Conservation (phyloP, 176 grass and related monocot species). For the Hordeum vulgare region DNA sequence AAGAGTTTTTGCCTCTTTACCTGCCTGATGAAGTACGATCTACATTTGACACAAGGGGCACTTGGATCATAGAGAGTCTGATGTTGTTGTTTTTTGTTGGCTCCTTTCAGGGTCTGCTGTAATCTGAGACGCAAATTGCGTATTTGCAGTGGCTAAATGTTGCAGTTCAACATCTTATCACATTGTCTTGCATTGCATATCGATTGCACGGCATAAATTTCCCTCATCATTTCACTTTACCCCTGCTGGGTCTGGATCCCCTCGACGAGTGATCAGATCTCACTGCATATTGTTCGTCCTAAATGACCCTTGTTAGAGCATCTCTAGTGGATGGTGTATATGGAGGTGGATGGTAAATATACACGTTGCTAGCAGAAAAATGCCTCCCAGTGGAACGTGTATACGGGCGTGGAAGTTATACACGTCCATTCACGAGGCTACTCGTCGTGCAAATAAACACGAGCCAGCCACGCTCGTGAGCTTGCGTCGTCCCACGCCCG, state of each 20-base stretch:
- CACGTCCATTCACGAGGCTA: too few species aligned
- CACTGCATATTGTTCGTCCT: too few species aligned
- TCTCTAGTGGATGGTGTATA: too few species aligned
- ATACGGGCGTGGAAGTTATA: too few species aligned
- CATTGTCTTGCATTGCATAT: background rate
- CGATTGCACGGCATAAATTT: background rate
- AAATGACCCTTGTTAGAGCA: too few species aligned
- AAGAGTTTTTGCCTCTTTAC: background rate
- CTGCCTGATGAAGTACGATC: background rate
- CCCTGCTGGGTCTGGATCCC: background rate
- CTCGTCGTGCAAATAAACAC: too few species aligned
- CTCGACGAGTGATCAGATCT: too few species aligned
- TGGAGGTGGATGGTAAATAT: too few species aligned
- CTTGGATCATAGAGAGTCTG: background rate
- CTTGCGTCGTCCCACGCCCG: too few species aligned
- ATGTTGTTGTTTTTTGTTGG: background rate
- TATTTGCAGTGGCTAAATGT: background rate
- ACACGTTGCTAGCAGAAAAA: too few species aligned
- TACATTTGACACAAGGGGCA: background rate
- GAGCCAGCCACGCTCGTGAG: too few species aligned
- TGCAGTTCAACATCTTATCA: background rate
- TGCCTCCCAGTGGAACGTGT: too few species aligned
- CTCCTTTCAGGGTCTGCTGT: background rate
- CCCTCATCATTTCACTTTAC: background rate
- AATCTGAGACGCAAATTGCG: background rate